Conservation (phyloP, 2,329 filamentous ascomycete species). For the Stachybotrys chartarum region DNA sequence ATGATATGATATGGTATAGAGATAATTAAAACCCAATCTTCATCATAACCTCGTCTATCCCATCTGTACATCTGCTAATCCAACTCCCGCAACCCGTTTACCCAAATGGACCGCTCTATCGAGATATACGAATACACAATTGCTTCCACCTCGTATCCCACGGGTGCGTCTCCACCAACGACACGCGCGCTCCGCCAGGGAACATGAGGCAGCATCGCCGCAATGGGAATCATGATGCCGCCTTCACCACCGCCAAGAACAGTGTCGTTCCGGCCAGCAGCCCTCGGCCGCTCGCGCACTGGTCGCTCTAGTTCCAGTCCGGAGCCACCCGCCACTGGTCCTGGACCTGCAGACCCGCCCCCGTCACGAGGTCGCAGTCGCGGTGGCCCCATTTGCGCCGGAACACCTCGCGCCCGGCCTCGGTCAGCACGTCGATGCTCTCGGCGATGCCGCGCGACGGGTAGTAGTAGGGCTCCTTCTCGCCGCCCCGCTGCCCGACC, state of each 20-base stretch:
- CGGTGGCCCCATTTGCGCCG: slow-evolving; percentile 38
- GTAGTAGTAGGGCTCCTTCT: slow-evolving; percentile 47
- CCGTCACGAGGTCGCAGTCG: slow-evolving; percentile 32
- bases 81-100: no score
- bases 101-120: no score
- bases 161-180: no score
- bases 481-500: slow-evolving; percentile 39
- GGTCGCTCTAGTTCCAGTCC: slow-evolving; percentile 22
- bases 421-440: slow-evolving; percentile 36
- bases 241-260: background rate
- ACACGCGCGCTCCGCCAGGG: no score
- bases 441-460: slow-evolving; percentile 35
- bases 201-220: no score
- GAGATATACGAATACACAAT: no score
- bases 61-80: no score
- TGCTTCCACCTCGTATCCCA: no score
- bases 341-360: slow-evolving; percentile 25
- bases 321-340: slow-evolving; percentile 40
- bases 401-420: slow-evolving; percentile 34
- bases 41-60: no score
- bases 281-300: background rate
- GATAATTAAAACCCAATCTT: no score
- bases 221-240: no score
- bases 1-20: no score
- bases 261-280: background rate